phyloP scores from a whole-genome alignment of 2,329 filamentous ascomycete genomes.

The Plectosphaerella plurivora region DNA sequence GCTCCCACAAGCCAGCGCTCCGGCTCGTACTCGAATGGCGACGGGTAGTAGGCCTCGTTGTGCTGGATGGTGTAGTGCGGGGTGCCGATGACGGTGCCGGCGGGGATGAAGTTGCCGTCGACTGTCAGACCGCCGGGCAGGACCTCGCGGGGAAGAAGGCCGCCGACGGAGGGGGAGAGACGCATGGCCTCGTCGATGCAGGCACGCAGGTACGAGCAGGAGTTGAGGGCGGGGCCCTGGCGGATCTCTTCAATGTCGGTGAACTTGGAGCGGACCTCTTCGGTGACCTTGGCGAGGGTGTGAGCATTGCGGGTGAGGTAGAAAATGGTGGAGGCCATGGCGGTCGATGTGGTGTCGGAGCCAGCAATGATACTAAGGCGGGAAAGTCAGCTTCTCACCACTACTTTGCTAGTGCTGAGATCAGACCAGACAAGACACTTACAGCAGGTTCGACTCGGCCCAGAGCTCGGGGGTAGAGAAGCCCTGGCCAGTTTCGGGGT shows the following conservation, averaged over 20 bases:
- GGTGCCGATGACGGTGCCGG: constrained; percentile 58
- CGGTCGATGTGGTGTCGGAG: constrained; percentile 68
- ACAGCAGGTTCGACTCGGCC: constrained; percentile 66
- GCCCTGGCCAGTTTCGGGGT: constrained; percentile 65
- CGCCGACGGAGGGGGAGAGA: constrained; percentile 56
- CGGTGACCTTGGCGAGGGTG: constrained; percentile 40
- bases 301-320: constrained; percentile 52
- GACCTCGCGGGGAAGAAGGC: constrained; percentile 56
- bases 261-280: constrained; percentile 51
- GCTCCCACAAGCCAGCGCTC: constrained; percentile 56
- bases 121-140: constrained; percentile 49
- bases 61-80: constrained; percentile 68
- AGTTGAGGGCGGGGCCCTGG: constrained; percentile 42
- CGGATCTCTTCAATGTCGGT: constrained; percentile 48
- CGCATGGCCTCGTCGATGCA: constrained; percentile 65
- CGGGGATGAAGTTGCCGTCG: constrained; percentile 49
- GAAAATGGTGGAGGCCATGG: constrained; percentile 59
- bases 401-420: background rate
- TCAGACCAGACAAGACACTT: constrained; percentile 16
- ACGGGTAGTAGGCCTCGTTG: constrained; percentile 57
- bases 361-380: constrained; percentile 58
- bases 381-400: background rate
- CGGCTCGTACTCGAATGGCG: constrained; percentile 54
- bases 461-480: constrained; percentile 64
- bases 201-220: constrained; percentile 55